Conservation (phyloP, 768 basidiomycete genomes). For the Rhodotorula diobovata region DNA sequence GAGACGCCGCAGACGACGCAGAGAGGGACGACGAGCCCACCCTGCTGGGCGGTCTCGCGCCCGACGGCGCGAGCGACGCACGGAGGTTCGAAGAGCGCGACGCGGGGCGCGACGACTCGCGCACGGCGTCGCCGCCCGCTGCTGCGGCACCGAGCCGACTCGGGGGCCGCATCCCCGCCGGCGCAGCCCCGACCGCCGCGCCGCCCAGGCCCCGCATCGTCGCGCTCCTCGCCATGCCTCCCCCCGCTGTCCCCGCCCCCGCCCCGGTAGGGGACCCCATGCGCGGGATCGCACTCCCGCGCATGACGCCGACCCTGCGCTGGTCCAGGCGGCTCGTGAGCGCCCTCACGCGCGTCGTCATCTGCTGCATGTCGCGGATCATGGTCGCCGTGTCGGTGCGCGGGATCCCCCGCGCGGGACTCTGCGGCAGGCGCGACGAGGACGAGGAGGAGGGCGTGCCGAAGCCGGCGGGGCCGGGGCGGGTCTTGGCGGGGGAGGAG, state of each 20-base stretch:
- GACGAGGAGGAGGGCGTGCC: no score
- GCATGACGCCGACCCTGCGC: constrained; percentile 26
- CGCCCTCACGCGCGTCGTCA: constrained; percentile 27
- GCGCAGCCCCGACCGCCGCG: not conserved
- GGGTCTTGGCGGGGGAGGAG: constrained; percentile 5
- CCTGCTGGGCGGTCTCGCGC: not conserved
- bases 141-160: not conserved
- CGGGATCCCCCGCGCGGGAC: not conserved
- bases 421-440: not conserved
- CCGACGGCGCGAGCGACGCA: constrained; percentile 6
- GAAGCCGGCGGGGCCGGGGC: not conserved
- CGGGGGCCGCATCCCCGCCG: not conserved
- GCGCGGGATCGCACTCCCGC: constrained; percentile 19
- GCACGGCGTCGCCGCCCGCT: not conserved
- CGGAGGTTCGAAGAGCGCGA: constrained; percentile 17
- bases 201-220: not conserved
- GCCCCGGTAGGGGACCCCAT: not conserved
- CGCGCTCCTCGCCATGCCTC: constrained; percentile 5
- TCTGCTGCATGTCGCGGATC: constrained; percentile 32
- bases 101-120: constrained; percentile 18
- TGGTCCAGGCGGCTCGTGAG: constrained; percentile 25
- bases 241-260: not conserved
- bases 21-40: no score
- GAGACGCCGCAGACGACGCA: no score
- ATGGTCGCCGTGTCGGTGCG: constrained; percentile 17